phyloP scores from a whole-genome alignment of 805 yeast species.

The Lipomyces orientalis region DNA sequence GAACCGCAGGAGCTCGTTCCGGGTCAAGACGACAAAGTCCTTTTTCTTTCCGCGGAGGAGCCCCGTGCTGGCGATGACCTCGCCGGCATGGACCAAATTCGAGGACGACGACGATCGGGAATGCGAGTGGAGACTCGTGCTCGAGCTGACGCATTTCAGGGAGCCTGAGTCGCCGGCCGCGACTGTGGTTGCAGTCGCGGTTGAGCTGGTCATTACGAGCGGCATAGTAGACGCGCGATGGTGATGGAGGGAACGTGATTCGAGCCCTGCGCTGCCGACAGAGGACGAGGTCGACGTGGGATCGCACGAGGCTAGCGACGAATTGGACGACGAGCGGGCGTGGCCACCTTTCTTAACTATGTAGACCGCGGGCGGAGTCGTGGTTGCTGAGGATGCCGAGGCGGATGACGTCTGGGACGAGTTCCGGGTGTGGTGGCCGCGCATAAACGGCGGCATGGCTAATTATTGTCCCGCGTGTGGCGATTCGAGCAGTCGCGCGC shows the following conservation, averaged over 20 bases:
- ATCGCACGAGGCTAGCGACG: neutral
- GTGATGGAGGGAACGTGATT: neutral
- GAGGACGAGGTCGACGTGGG: neutral
- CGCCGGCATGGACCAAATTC: slow-evolving; percentile 34
- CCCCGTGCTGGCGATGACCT: slow-evolving; percentile 36
- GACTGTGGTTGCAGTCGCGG: neutral
- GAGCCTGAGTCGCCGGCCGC: neutral
- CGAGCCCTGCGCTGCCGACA: slow-evolving; percentile 4
- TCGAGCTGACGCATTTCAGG: neutral
- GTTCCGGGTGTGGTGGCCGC: slow-evolving; percentile 10
- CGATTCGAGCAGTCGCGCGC: neutral
- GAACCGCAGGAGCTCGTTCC: slow-evolving; percentile 35
- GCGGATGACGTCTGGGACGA: slow-evolving; percentile 4
- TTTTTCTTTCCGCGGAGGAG: slow-evolving; percentile 38
- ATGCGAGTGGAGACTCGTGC: neutral
- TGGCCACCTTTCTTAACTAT: neutral
- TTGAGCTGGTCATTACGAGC: neutral
- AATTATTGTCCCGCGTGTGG: neutral
- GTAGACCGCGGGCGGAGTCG: neutral
- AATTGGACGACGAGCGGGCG: neutral
- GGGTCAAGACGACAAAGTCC: slow-evolving; percentile 38
- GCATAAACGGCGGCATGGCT: slow-evolving; percentile 14
- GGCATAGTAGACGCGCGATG: slow-evolving; percentile 11
- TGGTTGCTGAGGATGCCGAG: slow-evolving; percentile 1
- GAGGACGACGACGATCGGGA: slow-evolving; percentile 5